These are phyloP conservation scores for Auriculariales sp. DNA, from an alignment of 768 basidiomycete genomes.

Conservation along the genomic window DNA sequence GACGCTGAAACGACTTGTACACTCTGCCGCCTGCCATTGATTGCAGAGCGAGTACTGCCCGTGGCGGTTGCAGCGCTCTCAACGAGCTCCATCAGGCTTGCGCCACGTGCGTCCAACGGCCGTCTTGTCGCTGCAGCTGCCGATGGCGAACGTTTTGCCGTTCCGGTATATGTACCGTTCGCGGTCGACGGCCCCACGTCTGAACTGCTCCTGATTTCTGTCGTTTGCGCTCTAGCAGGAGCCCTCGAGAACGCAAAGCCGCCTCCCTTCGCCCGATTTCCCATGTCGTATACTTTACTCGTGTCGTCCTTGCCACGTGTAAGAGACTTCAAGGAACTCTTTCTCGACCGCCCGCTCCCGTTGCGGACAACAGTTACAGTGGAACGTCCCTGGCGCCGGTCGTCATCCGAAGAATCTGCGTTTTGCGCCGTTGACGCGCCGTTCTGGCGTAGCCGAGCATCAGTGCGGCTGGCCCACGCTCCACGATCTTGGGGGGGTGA, in stretches of 20 bases:
- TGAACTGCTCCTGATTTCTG: not conserved
- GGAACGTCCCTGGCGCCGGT: not conserved
- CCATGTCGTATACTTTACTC: not conserved
- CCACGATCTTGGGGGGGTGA: too few relatives aligned
- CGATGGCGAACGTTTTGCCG: not conserved
- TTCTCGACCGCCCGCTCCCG: not conserved
- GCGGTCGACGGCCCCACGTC: constrained; percentile 1
- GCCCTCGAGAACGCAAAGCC: not conserved
- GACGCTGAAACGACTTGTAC: constrained; percentile 33
- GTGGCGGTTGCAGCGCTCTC: constrained; percentile 35
- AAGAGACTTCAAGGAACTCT: not conserved
- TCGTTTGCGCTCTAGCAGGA: not conserved
- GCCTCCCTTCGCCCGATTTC: not conserved
- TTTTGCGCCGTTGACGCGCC: too few relatives aligned
- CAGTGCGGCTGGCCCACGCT: not conserved
- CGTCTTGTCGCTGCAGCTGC: not conserved
- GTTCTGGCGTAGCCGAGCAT: not conserved
- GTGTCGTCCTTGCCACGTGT: not conserved
- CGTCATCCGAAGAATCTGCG: not conserved
- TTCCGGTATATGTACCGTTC: not conserved
- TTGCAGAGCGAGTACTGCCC: constrained; percentile 12
- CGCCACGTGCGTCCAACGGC: constrained; percentile 8
- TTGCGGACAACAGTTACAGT: not conserved
- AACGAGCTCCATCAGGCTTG: constrained; percentile 53
- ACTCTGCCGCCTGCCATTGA: constrained; percentile 12